Percentiles rank a stretch among this genome's conserved stretches.
phyloP scores from a whole-genome alignment of 2,329 filamentous ascomycete species.

The Ceratocystis papillata region DNA sequence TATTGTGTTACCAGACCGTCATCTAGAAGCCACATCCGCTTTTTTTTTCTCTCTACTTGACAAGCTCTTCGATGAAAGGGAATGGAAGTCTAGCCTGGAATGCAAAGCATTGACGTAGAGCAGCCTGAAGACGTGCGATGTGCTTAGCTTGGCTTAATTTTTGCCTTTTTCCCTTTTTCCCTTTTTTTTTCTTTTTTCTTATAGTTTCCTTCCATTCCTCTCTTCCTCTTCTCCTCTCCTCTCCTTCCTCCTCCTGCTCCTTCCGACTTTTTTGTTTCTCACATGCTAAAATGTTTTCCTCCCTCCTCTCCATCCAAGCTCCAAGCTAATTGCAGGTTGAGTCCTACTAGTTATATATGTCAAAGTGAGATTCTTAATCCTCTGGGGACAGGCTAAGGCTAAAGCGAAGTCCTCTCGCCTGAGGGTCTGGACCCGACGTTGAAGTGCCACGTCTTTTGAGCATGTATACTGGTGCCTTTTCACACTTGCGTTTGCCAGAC shows the following conservation, averaged over 20 bases:
- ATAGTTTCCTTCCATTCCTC: background rate
- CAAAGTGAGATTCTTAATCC: constrained; percentile 12
- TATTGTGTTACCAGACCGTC: background rate
- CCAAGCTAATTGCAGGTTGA: background rate
- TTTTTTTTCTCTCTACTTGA: background rate
- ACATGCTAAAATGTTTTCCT: background rate
- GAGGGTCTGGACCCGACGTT: background rate
- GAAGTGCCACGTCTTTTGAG: background rate
- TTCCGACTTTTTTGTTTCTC: background rate
- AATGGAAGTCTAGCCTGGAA: background rate
- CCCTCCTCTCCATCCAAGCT: constrained; percentile 5
- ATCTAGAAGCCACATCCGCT: background rate
- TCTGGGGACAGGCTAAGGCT: background rate
- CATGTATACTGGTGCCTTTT: no score
- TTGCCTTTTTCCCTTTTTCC: background rate
- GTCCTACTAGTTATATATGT: background rate
- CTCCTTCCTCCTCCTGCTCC: background rate
- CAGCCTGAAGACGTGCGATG: background rate
- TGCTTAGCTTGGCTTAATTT: background rate
- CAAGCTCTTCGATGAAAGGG: background rate
- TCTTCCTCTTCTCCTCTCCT: background rate
- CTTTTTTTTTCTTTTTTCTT: background rate
- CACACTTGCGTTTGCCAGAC: background rate
- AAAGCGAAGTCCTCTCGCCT: background rate
- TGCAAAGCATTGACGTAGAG: background rate